Evolutionary conservation across 805 yeast species (phyloP), one percentile per base, ranked within the genome.

Genomic region (Candida corydali): DNA sequence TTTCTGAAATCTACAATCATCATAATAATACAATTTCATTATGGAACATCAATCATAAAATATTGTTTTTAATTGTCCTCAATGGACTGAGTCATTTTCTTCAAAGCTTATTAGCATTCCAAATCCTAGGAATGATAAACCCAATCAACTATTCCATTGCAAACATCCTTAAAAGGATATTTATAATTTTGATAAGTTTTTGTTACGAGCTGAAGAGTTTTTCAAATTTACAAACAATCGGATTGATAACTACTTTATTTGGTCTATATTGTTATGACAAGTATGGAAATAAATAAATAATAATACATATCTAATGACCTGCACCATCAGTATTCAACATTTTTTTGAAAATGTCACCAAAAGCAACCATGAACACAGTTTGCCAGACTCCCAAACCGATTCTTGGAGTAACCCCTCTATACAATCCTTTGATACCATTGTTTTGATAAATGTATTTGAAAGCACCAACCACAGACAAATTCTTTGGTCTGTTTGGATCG

Each of bases 301-400:
- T 3, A 18, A 25, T n/a, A 29, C 17, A 26, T 12, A 17, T 33
- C 30, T 51, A 63, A 49, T 63, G 69, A 16, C 65, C 66, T 25
- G 57, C 58, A 31, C 67, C 65, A 17, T 67, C 67, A 25, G 69
- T 57, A 37, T 66, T 66, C 49, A 67, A 58, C 57, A 63, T 44
- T 44, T 52, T 57, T 52, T 65, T 67, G 54, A 66, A 61, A 29
- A 88, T 86, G 57, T 93, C 98, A 60, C 98, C 98, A 49, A 93
- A 79, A 9, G 96, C 96, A 41, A 91, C 98, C 98, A 91, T 91
- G 62, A 95, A 91, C 31, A 91, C 87, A 3, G 98, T 91, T 71
- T 93, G 98, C 97, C 98, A 93, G 45, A 91, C 82, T 53, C 98
- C 95, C 47, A 93, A 75, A 39, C 95, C 97, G 49, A 93, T 78